Conservation (phyloP, 1,284 basidiomycete genomes). For the Moesziomyces sp. region DNA sequence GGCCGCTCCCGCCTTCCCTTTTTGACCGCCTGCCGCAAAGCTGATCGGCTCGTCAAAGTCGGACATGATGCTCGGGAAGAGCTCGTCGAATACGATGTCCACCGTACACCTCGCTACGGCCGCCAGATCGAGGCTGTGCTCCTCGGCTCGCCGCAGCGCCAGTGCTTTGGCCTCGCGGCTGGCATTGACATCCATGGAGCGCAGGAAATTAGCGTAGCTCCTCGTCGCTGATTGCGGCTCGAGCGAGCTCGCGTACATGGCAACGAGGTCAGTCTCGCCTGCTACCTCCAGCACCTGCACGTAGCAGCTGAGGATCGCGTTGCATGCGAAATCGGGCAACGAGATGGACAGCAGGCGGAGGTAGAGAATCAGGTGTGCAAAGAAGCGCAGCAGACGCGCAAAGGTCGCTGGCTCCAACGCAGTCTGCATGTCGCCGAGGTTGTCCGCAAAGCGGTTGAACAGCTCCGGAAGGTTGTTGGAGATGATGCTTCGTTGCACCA, state of each 20-base stretch:
- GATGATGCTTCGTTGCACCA: slow-evolving; percentile 86
- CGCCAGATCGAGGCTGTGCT: slow-evolving; percentile 84
- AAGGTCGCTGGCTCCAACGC: slow-evolving; percentile 45
- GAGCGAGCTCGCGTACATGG: slow-evolving; percentile 90
- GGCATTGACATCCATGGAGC: slow-evolving; percentile 77
- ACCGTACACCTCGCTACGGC: slow-evolving; percentile 85
- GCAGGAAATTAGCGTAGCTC: slow-evolving; percentile 90
- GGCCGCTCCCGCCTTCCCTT: slow-evolving; percentile 8
- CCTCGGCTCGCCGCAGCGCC: slow-evolving; percentile 80
- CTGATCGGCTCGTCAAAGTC: slow-evolving; percentile 28
- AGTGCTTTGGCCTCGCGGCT: slow-evolving; percentile 77
- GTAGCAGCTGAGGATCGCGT: slow-evolving; percentile 87
- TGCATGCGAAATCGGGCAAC: slow-evolving; percentile 73
- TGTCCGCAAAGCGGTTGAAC: slow-evolving; percentile 55
- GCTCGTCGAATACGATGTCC: slow-evolving; percentile 72
- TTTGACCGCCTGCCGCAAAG: slow-evolving; percentile 21
- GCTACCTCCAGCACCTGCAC: slow-evolving; percentile 79
- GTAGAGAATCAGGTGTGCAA: slow-evolving; percentile 92
- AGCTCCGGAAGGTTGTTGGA: slow-evolving; percentile 75
- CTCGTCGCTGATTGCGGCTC: slow-evolving; percentile 88
- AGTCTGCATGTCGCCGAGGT: slow-evolving; percentile 53
- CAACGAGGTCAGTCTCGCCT: slow-evolving; percentile 85
- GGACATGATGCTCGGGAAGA: slow-evolving; percentile 71
- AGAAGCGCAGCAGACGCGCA: slow-evolving; percentile 78
- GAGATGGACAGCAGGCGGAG: slow-evolving; percentile 79